Conservation (phyloP, 2,329 filamentous ascomycete species). For the Alternaria angustiovoidea region DNA sequence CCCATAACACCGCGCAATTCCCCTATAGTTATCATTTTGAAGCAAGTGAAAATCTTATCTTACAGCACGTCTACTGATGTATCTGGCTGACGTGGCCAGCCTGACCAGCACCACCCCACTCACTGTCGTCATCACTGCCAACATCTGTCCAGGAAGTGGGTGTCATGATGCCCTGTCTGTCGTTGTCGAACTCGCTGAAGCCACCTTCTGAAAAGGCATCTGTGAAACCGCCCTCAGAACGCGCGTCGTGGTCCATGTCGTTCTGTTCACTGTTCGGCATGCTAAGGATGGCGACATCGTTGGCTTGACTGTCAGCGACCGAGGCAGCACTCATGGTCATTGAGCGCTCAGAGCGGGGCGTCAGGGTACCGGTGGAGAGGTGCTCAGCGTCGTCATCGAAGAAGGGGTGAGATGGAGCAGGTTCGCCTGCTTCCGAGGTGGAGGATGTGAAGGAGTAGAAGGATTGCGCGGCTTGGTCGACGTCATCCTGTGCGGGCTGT, state of each 20-base stretch:
- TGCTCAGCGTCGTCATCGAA: constrained; percentile 24
- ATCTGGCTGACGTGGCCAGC: constrained; percentile 35
- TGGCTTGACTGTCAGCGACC: constrained; percentile 36
- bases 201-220: constrained; percentile 47
- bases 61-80: constrained; percentile 28
- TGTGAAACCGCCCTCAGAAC: constrained; percentile 47
- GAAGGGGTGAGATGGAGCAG: constrained; percentile 11
- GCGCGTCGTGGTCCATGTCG: constrained; percentile 45
- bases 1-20: background rate
- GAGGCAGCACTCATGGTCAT: constrained; percentile 38
- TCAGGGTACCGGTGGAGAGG: constrained; percentile 48
- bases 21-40: constrained; percentile 6
- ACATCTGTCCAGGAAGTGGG: constrained; percentile 53
- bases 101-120: constrained; percentile 42
- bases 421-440: constrained; percentile 16
- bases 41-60: background rate
- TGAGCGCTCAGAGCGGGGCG: constrained; percentile 49
- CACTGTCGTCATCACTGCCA: constrained; percentile 51
- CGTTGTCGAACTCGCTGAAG: constrained; percentile 41
- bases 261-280: constrained; percentile 35
- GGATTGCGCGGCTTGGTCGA: constrained; percentile 42
- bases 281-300: constrained; percentile 47
- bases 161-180: constrained; percentile 42
- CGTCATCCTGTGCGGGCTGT: constrained; percentile 17
- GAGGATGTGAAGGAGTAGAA: constrained; percentile 49